Conservation (phyloP, 805 yeast species). For the Kazachstania bromeliacearum region DNA sequence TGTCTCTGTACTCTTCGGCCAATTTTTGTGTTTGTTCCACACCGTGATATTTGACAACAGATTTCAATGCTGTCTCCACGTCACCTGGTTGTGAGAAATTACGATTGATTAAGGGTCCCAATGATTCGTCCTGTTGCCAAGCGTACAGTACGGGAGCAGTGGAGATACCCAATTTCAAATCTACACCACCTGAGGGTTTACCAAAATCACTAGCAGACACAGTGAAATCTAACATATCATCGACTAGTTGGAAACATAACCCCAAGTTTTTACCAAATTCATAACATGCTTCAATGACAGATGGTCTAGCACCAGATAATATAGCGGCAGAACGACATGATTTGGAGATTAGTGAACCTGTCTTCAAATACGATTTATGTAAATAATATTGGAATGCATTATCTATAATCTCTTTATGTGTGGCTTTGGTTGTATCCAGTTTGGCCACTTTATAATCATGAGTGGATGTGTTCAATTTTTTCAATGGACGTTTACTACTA, state of each 20-base stretch:
- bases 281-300: conserved; percentile 76
- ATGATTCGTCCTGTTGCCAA: conserved; percentile 78
- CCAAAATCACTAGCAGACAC: conserved; percentile 79
- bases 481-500: conserved; percentile 18
- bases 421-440: conserved; percentile 17
- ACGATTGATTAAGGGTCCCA: conserved; percentile 76
- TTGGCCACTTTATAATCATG: conserved; percentile 46
- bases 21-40: conserved; percentile 63
- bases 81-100: conserved; percentile 78
- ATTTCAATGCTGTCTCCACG: conserved; percentile 66
- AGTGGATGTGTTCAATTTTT: conserved; percentile 49
- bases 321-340: conserved; percentile 91
- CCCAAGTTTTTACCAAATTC: conserved; percentile 91
- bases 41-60: conserved; percentile 65
- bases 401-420: conserved; percentile 57
- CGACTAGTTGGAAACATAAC: conserved; percentile 90
- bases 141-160: conserved; percentile 95
- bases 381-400: conserved; percentile 93
- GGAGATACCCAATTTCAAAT: conserved; percentile 84
- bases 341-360: conserved; percentile 90
- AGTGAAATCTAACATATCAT: conserved; percentile 92
- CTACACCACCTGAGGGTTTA: conserved; percentile 95
- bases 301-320: conserved; percentile 70
- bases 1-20: conserved; percentile 69
- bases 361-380: conserved; percentile 90